Percentiles rank a stretch among this genome's conserved stretches.
These are phyloP conservation scores for Xylaria sp. DNA, from an alignment of 2,329 filamentous ascomycete species.

Conservation along the genomic window DNA sequence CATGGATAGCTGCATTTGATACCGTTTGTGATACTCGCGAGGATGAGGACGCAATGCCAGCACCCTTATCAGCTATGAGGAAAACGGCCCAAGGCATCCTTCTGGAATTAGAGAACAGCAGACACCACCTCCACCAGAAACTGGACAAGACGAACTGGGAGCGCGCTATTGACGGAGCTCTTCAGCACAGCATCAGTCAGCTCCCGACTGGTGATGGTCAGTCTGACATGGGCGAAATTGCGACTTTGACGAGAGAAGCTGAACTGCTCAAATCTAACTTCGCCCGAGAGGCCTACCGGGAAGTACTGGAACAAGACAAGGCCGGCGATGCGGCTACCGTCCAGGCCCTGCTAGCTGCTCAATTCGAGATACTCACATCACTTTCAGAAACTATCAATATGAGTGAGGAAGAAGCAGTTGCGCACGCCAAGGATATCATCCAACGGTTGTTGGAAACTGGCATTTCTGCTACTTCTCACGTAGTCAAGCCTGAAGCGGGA, in stretches of 20 bases:
- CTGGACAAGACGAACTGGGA: conserved; percentile 88
- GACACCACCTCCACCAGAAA: conserved; percentile 89
- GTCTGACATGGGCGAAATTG: conserved; percentile 73
- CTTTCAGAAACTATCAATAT: conserved; percentile 84
- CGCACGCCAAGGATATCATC: conserved; percentile 81
- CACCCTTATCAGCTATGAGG: conserved; percentile 78
- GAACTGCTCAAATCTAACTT: conserved; percentile 87
- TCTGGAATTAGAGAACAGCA: conserved; percentile 86
- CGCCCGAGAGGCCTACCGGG: conserved; percentile 79
- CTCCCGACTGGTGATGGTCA: conserved; percentile 76
- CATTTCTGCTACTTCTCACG: conserved; percentile 77
- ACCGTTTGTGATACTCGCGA: conserved; percentile 78
- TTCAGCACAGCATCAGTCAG: conserved; percentile 85
- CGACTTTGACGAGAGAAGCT: conserved; percentile 80
- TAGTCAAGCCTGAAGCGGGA: conserved; percentile 88
- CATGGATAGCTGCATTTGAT: conserved; percentile 94
- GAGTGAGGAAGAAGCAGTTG: conserved; percentile 83
- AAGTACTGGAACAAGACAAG: conserved; percentile 87
- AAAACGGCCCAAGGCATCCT: conserved; percentile 91
- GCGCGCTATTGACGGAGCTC: conserved; percentile 83
- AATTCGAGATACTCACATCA: conserved; percentile 90
- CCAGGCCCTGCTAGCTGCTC: conserved; percentile 85
- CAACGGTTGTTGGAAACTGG: conserved; percentile 81
- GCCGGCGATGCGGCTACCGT: conserved; percentile 79
- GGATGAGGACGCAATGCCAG: conserved; percentile 73